These are phyloP conservation scores for Mitragyna speciosa DNA, from an alignment of 257 asterid species.

Conservation along the genomic window DNA sequence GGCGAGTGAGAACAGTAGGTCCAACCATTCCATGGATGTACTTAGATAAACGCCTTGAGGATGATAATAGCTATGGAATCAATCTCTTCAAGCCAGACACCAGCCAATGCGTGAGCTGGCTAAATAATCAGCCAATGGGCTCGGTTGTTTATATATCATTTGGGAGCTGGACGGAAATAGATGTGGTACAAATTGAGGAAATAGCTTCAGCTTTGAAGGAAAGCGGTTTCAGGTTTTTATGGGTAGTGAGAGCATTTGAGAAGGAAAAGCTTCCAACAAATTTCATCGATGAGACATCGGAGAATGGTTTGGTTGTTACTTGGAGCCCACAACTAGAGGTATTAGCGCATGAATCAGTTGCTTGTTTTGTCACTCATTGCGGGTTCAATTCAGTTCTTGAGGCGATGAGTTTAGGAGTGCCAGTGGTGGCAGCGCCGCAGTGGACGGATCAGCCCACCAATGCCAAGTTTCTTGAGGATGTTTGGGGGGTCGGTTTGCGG, in stretches of 20 bases:
- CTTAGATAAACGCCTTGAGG: slow-evolving; percentile 52
- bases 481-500: slow-evolving; percentile 57
- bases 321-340: slow-evolving; percentile 69
- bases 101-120: slow-evolving; percentile 53
- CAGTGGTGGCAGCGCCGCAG: slow-evolving; percentile 63
- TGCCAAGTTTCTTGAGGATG: slow-evolving; percentile 55
- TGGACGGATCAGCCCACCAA: slow-evolving; percentile 63
- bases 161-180: slow-evolving; percentile 63
- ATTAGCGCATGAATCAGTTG: slow-evolving; percentile 44
- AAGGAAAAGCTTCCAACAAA: slow-evolving; percentile 32
- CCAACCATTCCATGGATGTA: slow-evolving; percentile 56
- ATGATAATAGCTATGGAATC: slow-evolving; percentile 58
- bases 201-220: slow-evolving; percentile 35
- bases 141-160: slow-evolving; percentile 60
- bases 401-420: slow-evolving; percentile 53
- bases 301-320: slow-evolving; percentile 44
- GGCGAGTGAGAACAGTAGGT: slow-evolving; percentile 21
- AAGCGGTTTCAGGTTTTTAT: slow-evolving; percentile 35
- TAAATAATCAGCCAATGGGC: slow-evolving; percentile 34
- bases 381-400: slow-evolving; percentile 69
- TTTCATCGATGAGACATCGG: slow-evolving; percentile 26
- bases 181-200: slow-evolving; percentile 47
- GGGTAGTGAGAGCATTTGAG: slow-evolving; percentile 58
- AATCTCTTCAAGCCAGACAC: slow-evolving; percentile 58
- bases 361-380: slow-evolving; percentile 65